Evolutionary conservation across 2,329 filamentous ascomycete genomes (phyloP).

Genomic region (Neonectria neomacrospora): DNA sequence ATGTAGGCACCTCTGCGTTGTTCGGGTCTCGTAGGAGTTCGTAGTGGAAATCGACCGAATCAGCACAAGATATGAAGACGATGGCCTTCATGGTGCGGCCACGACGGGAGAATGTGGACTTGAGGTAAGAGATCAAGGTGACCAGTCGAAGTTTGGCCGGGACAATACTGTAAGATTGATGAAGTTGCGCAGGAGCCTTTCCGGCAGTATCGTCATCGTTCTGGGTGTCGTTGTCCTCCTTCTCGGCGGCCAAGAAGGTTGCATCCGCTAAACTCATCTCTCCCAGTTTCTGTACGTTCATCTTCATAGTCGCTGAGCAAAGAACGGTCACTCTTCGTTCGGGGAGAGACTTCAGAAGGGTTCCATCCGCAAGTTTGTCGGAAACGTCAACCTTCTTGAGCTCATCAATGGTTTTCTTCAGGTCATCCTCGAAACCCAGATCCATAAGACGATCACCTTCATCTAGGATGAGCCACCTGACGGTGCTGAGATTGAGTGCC

Average conservation of each 20-base stretch:
- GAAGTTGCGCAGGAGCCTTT: conserved; percentile 87
- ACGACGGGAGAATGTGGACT: conserved; percentile 86
- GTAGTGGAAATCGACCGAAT: conserved; percentile 97
- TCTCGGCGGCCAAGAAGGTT: conserved; percentile 80
- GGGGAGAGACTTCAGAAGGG: conserved; percentile 72
- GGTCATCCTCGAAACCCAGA: conserved; percentile 93
- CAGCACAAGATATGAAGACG: conserved; percentile 95
- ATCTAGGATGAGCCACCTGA: conserved; percentile 93
- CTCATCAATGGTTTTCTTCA: conserved; percentile 85
- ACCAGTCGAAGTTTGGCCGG: conserved; percentile 92
- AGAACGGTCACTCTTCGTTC: conserved; percentile 85
- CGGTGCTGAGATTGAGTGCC: conserved; percentile 85
- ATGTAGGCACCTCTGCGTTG: conserved; percentile 41
- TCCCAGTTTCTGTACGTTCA: conserved; percentile 92
- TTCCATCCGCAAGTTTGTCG: conserved; percentile 68
- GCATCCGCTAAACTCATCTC: conserved; percentile 96
- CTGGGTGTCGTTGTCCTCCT: conserved; percentile 53
- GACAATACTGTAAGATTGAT: conserved; percentile 88
- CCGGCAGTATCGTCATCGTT: conserved; percentile 68
- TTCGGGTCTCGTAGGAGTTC: conserved; percentile 73
- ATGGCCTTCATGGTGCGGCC: conserved; percentile 97
- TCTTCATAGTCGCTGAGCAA: conserved; percentile 97
- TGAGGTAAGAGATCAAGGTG: conserved; percentile 84
- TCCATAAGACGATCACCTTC: conserved; percentile 99
- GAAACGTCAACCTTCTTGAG: conserved; percentile 74